These are phyloP conservation scores for Eucalyptus paniculata DNA, from an alignment of 345 rosid genomes.

Conservation along the genomic window DNA sequence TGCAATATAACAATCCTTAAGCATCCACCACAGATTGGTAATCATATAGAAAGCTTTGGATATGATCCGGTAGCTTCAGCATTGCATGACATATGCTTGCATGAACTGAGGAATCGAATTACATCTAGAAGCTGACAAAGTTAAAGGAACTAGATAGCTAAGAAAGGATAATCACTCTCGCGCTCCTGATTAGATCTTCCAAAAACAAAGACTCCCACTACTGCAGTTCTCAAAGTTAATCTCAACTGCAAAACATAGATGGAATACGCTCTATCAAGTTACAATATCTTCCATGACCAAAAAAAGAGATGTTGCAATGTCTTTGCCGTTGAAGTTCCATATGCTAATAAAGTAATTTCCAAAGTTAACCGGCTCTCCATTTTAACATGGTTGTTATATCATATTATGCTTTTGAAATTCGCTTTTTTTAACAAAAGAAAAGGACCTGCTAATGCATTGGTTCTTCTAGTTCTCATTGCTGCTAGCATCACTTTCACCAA, in stretches of 20 bases:
- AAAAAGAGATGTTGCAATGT: background rate
- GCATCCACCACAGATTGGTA: background rate
- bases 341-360: background rate
- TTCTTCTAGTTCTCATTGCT: background rate
- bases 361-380: background rate
- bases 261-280: background rate
- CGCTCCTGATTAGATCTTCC: background rate
- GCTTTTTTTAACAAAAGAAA: background rate
- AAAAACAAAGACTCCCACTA: background rate
- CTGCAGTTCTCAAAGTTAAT: background rate
- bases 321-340: background rate
- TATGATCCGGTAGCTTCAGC: background rate
- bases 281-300: background rate
- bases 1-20: background rate
- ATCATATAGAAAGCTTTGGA: background rate
- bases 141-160: background rate
- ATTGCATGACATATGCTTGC: background rate
- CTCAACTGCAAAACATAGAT: background rate
- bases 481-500: background rate
- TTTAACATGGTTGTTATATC: background rate
- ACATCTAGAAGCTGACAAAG: background rate
- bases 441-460: background rate
- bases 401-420: background rate
- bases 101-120: background rate
- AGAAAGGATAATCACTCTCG: background rate